A percentile compares a stretch with the other conserved stretches of the same genome.
These are phyloP conservation scores for Diophrys sp. DNA, from an alignment of 73 alveolate species.

Conservation along the genomic window DNA sequence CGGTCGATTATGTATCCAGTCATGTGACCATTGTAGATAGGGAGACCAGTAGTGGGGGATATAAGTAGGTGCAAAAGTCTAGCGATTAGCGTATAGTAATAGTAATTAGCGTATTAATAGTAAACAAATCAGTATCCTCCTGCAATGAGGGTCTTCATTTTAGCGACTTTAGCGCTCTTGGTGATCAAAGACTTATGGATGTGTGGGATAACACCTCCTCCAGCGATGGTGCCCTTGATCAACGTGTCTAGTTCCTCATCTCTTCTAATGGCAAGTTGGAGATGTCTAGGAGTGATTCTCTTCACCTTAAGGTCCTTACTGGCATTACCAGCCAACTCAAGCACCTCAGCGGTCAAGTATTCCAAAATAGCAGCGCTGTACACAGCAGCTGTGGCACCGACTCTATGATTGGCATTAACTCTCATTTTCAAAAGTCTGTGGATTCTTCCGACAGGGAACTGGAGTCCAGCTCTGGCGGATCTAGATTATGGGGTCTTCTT, in stretches of 20 bases:
- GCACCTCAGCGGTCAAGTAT: conserved; percentile 97
- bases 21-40: no score
- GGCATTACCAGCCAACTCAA: conserved; percentile 98
- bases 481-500: conserved; percentile 95
- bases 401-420: conserved; percentile 89
- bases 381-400: conserved; percentile 98
- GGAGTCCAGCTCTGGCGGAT: conserved; percentile 95
- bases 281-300: conserved; percentile 96
- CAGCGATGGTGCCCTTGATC: conserved; percentile 98
- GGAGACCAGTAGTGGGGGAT: no score
- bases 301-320: conserved; percentile 95
- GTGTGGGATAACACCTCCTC: conserved; percentile 99
- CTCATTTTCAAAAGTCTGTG: conserved; percentile 94
- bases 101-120: no score
- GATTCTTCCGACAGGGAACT: conserved; percentile 98
- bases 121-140: conserved; percentile 1
- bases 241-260: conserved; percentile 96
- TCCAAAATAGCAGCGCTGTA: conserved; percentile 96
- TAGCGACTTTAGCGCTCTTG: conserved; percentile 11
- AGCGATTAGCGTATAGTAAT: no score
- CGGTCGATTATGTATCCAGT: no score
- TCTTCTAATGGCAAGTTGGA: conserved; percentile 95
- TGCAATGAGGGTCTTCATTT: not conserved
- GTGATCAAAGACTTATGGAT: conserved; percentile 87
- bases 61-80: no score